A percentile compares a stretch with the other conserved stretches of the same genome.
Evolutionary conservation across 129 eudicot genomes (phyloP).

Genomic region (Flaveria linearis): DNA sequence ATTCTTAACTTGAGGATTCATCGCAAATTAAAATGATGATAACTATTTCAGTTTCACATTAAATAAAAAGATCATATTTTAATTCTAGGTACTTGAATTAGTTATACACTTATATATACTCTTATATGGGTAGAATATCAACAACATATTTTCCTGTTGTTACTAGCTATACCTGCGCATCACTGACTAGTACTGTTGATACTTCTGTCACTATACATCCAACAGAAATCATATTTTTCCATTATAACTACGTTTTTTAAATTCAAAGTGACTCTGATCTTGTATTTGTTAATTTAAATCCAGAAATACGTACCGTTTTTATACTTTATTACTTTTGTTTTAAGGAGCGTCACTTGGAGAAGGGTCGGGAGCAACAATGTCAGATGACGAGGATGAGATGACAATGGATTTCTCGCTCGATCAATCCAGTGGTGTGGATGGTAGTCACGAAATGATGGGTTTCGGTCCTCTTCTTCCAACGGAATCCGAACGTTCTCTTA

Average conservation of each 20-base stretch:
- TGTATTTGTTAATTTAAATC: no score
- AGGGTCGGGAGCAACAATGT: conserved; percentile 93
- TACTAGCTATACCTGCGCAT: conserved; percentile 13
- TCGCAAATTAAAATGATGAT: no score
- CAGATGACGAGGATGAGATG: conserved; percentile 91
- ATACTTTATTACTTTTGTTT: neutral
- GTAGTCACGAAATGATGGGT: conserved; percentile 82
- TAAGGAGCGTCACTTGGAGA: conserved; percentile 76
- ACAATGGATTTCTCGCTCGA: conserved; percentile 75
- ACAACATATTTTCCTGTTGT: neutral
- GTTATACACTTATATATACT: no score
- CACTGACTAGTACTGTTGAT: conserved; percentile 25
- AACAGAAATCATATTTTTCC: no score
- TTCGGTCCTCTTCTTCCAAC: conserved; percentile 93
- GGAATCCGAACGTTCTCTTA: conserved; percentile 87
- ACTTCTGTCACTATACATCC: no score
- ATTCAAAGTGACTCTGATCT: no score
- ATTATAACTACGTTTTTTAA: neutral
- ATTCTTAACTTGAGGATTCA: no score
- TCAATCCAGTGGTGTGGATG: conserved; percentile 49
- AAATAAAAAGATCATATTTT: no score
- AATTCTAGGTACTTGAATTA: no score
- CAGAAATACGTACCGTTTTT: no score
- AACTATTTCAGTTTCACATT: no score
- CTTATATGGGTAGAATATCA: no score